A percentile compares a stretch with the other conserved stretches of the same genome.
These are phyloP conservation scores for Mycena sp. DNA, from an alignment of 1,284 basidiomycete genomes.

Conservation along the genomic window DNA sequence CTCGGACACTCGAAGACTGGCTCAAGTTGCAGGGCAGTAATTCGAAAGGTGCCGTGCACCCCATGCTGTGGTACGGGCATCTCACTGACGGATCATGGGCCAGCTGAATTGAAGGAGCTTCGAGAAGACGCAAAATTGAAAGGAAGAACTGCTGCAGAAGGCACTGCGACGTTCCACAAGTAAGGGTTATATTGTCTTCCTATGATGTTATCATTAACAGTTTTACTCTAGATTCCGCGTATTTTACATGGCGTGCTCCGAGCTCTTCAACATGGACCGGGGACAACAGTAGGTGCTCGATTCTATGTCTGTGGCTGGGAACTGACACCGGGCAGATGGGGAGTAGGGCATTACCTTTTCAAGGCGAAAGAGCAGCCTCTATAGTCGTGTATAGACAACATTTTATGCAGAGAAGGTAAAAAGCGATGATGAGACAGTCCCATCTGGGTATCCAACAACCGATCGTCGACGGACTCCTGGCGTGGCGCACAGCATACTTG, in stretches of 20 bases:
- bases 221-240: slow-evolving; percentile 63
- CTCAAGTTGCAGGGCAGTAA: slow-evolving; percentile 69
- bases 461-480: too few species aligned
- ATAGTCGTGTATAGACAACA: too few species aligned
- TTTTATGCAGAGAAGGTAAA: too few species aligned
- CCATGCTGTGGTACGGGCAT: not conserved
- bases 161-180: slow-evolving; percentile 69
- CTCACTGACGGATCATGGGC: slow-evolving; percentile 12
- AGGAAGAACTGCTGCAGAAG: slow-evolving; percentile 60
- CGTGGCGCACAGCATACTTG: too few species aligned
- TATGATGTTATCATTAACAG: not conserved
- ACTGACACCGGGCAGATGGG: slow-evolving; percentile 42
- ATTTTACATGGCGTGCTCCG: slow-evolving; percentile 81
- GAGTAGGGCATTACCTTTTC: slow-evolving; percentile 51
- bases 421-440: too few species aligned
- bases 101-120: slow-evolving; percentile 62
- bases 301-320: not conserved
- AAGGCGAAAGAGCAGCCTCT: slow-evolving; percentile 26
- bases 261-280: slow-evolving; percentile 73
- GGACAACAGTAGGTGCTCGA: slow-evolving; percentile 67
- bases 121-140: slow-evolving; percentile 58
- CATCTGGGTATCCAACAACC: too few species aligned
- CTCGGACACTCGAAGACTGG: slow-evolving; percentile 77
- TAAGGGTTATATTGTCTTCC: slow-evolving; percentile 27
- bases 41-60: slow-evolving; percentile 42